These are phyloP conservation scores for Annulohypoxylon bovei DNA, from an alignment of 495 filamentous ascomycete genomes.

Conservation along the genomic window DNA sequence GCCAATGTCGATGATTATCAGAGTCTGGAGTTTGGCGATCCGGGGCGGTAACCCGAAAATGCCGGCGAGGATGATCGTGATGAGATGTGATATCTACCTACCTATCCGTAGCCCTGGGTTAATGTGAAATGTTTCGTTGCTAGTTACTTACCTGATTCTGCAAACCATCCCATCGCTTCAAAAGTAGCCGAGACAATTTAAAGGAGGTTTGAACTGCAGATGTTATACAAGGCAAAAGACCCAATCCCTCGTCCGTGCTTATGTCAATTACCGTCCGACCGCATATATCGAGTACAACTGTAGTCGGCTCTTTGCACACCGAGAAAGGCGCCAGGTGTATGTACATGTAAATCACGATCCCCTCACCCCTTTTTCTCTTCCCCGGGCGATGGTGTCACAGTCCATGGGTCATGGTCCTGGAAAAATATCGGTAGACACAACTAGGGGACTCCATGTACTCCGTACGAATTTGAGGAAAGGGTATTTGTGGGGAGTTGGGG, in stretches of 20 bases:
- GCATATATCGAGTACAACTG: neutral
- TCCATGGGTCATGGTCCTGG: conserved; percentile 3
- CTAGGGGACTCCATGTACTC: conserved; percentile 6
- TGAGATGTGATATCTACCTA: conserved; percentile 26
- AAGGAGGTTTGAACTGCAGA: neutral
- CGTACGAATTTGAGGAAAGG: conserved; percentile 26
- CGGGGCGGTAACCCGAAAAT: conserved; percentile 34
- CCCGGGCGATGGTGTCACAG: conserved; percentile 15
- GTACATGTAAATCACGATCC: neutral
- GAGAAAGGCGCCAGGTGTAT: conserved; percentile 4
- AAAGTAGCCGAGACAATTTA: neutral
- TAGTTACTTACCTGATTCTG: neutral
- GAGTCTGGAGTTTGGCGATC: conserved; percentile 23
- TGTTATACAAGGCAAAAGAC: conserved; percentile 3
- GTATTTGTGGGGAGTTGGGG: conserved; percentile 36
- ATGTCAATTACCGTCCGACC: conserved; percentile 18
- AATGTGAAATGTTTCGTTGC: neutral
- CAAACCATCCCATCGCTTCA: neutral
- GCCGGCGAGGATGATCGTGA: conserved; percentile 9
- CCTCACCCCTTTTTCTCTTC: conserved; percentile 7
- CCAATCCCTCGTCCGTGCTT: conserved; percentile 9
- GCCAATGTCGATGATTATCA: conserved; percentile 25
- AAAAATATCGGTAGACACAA: conserved; percentile 24
- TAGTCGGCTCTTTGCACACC: conserved; percentile 33
- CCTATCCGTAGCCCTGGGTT: neutral